phyloP scores from a whole-genome alignment of 2,329 filamentous ascomycete genomes.

The Pseudocercospora eumusae region DNA sequence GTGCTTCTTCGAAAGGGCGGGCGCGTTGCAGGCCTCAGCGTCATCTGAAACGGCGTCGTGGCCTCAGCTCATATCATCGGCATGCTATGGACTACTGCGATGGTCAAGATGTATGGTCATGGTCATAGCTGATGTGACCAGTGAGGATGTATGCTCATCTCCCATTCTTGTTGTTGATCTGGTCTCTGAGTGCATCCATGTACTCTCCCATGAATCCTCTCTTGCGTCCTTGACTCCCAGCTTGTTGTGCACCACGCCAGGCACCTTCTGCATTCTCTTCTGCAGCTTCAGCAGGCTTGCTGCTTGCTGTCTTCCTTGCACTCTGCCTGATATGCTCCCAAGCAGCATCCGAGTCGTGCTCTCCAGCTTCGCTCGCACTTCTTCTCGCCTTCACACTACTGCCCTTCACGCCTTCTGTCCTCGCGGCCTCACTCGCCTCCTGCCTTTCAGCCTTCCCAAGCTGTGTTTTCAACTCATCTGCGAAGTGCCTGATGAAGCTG shows the following conservation, averaged over 20 bases:
- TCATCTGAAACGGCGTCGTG: background rate
- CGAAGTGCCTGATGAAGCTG: constrained; percentile 53
- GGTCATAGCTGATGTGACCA: background rate
- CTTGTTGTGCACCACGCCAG: constrained; percentile 32
- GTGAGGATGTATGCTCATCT: constrained; percentile 12
- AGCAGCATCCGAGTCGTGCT: constrained; percentile 17
- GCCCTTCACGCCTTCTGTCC: constrained; percentile 24
- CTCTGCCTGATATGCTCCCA: constrained; percentile 20
- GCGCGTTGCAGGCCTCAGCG: background rate
- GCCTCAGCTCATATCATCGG: background rate
- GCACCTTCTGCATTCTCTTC: constrained; percentile 31
- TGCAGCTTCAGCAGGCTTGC: constrained; percentile 13
- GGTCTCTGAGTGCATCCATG: constrained; percentile 35
- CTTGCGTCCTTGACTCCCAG: constrained; percentile 21
- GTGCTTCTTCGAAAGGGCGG: background rate
- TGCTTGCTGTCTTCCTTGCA: constrained; percentile 17
- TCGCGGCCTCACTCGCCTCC: constrained; percentile 22
- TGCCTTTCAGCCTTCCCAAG: constrained; percentile 34
- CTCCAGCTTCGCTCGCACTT: constrained; percentile 6
- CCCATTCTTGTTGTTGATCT: constrained; percentile 31
- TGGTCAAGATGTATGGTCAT: too few species aligned
- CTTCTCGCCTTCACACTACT: constrained; percentile 28
- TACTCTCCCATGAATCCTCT: constrained; percentile 37
- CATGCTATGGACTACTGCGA: background rate
- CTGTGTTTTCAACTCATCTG: constrained; percentile 51